Percentiles rank a stretch among this genome's conserved stretches.
These are phyloP conservation scores for Trichoderma brevicompactum DNA, from an alignment of 2,329 filamentous ascomycete genomes.

Conservation along the genomic window DNA sequence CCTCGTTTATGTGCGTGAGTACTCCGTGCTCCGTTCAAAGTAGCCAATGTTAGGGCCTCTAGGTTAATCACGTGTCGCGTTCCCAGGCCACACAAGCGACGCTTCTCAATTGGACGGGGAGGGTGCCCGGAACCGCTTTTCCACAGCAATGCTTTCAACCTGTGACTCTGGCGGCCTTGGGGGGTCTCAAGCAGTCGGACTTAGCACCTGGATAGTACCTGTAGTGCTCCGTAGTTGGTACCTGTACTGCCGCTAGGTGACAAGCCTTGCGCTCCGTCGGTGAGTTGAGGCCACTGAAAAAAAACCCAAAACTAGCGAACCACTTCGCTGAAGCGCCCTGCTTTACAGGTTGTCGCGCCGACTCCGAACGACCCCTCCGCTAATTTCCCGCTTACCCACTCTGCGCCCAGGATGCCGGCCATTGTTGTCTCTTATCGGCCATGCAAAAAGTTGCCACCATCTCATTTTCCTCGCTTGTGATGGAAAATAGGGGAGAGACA, in stretches of 20 bases:
- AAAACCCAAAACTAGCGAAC: constrained; percentile 1
- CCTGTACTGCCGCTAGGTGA: constrained; percentile 5
- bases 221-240: neutral
- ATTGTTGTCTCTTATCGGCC: constrained; percentile 14
- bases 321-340: constrained; percentile 13
- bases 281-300: neutral
- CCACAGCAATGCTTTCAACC: neutral
- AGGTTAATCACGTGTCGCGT: constrained; percentile 10
- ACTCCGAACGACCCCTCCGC: constrained; percentile 26
- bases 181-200: neutral
- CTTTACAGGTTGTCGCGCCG: constrained; percentile 7
- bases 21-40: neutral
- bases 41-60: neutral
- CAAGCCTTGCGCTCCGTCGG: constrained; percentile 19
- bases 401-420: constrained; percentile 14
- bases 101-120: constrained; percentile 3
- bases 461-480: constrained; percentile 11
- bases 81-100: neutral
- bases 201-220: too few species aligned
- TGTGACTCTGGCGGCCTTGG: constrained; percentile 18
- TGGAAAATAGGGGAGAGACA: constrained; percentile 24
- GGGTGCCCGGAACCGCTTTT: constrained; percentile 6
- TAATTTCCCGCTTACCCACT: constrained; percentile 33
- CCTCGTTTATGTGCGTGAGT: constrained; percentile 9
- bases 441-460: too few species aligned